Base-by-base conservation (phyloP, 441 rosid genomes). In the Metrosideros polymorpha region DNA sequence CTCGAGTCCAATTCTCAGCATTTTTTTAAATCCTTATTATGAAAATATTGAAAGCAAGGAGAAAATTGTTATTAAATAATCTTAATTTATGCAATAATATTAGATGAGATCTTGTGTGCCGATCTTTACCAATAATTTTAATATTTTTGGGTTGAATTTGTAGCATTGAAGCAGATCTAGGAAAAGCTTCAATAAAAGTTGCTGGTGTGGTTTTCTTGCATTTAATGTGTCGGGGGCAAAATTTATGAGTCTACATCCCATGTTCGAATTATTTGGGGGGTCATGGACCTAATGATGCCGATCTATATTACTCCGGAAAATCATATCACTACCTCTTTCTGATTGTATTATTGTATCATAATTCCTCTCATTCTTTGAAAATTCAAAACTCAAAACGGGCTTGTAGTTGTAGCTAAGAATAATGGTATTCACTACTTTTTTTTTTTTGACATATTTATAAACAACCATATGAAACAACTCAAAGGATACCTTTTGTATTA, bases 1-100 rank as follows among this genome's bases (percentile, higher is more conserved):
- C 43, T 0, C 0, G 2, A 66, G 4, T 5, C 2, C 19, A 1
- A 9, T 66, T 19, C 13, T 10, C 9, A 35, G 13, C 2, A 35
- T 32, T 2, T 66, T 66, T 2, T 4, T 14, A n/a, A n/a, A n/a
- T 66, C 27, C 14, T 35, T 66, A 35, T 13, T 50, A 3, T 13
- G 52, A 14, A 17, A 50, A 13, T 14, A 4, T 50, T 50, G 52
- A 50, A 50, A 50, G 52, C 52, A 14, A n/a, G n/a, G n/a, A 61
- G 42, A 17, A 61, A 29, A 29, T 63, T 30, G 12, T 32, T 30
- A 30, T 17, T 7, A 1, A 2, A 30, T 15, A 4, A 18, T 30
- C 0, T 4, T 10, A 63, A 32, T n/a, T n/a, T 32, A 1, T 63
- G 13, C 0, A 0, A 18, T 32, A 32, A 25, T 32, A 18, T 32